Conservation (phyloP, 805 yeast species). For the Starmerella bombicola region DNA sequence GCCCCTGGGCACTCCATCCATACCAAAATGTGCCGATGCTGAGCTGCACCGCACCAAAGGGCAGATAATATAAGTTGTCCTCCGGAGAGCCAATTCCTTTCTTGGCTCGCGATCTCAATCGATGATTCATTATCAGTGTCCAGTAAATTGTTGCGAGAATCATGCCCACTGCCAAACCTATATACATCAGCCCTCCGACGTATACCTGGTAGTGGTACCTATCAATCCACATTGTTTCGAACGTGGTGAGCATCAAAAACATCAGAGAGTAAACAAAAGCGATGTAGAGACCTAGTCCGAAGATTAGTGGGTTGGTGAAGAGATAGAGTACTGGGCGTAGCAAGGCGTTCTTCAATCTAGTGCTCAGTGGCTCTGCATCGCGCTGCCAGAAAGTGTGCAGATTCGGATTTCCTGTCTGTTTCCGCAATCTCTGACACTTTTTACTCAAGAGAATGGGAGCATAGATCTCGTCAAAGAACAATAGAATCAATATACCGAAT, state of each 20-base stretch:
- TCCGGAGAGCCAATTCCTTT: background rate
- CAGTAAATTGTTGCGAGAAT: background rate
- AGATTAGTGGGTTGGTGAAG: conserved; percentile 49
- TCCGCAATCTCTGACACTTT: conserved; percentile 38
- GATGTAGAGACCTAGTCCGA: conserved; percentile 49
- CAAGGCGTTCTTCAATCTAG: conserved; percentile 33
- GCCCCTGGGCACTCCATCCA: conserved; percentile 1
- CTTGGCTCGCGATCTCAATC: background rate
- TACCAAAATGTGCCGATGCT: background rate
- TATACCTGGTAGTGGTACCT: conserved; percentile 38
- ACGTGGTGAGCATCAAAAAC: conserved; percentile 48
- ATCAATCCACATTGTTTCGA: conserved; percentile 40
- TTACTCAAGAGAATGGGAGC: conserved; percentile 39
- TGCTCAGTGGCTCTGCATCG: conserved; percentile 13
- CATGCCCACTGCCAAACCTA: conserved; percentile 19
- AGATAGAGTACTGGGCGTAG: conserved; percentile 44
- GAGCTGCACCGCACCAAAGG: background rate
- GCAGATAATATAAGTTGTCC: background rate
- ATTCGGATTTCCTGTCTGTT: conserved; percentile 41
- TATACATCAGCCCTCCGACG: conserved; percentile 44
- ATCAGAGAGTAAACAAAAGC: conserved; percentile 54
- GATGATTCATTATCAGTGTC: background rate
- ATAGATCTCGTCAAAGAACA: conserved; percentile 44
- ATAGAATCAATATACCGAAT: conserved; percentile 37
- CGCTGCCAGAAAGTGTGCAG: conserved; percentile 47